These are phyloP conservation scores for Globisporangium sylvaticum DNA, from an alignment of 352 stramenopile genomes.

Conservation along the genomic window DNA sequence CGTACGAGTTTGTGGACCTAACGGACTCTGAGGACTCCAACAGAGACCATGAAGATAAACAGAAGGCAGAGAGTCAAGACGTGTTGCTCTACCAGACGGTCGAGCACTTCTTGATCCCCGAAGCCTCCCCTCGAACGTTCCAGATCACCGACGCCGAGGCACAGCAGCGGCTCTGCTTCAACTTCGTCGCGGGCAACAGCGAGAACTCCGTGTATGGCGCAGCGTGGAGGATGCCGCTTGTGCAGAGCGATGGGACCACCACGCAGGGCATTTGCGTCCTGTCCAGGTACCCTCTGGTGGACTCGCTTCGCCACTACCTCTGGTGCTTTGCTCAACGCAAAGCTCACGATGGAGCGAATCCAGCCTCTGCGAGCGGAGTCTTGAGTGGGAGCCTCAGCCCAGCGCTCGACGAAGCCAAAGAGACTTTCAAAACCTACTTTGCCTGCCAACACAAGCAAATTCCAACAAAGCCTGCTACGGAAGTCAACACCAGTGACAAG, in stretches of 20 bases:
- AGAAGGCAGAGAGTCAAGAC: not conserved
- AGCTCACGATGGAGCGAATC: not conserved
- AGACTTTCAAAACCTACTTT: not conserved
- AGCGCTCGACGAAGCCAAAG: not conserved
- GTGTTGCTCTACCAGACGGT: constrained; percentile 24
- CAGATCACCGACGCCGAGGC: constrained; percentile 5
- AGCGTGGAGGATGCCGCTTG: constrained; percentile 27
- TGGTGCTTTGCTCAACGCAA: constrained; percentile 15
- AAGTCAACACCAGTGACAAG: not conserved
- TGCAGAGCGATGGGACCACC: not conserved
- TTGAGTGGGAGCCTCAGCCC: not conserved
- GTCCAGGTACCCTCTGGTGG: constrained; percentile 47
- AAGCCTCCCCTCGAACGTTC: constrained; percentile 15
- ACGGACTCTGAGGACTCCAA: not conserved
- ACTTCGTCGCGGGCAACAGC: constrained; percentile 44
- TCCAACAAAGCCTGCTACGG: not conserved
- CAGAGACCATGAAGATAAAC: not conserved
- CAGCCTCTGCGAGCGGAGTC: not conserved
- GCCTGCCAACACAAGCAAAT: not conserved
- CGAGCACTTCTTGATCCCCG: constrained; percentile 44
- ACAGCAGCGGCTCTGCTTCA: constrained; percentile 35
- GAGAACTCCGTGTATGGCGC: constrained; percentile 38
- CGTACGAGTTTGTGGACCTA: constrained; percentile 5
- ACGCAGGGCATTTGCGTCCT: constrained; percentile 44
- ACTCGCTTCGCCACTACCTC: constrained; percentile 46